Percentiles rank a stretch among this genome's conserved stretches.
These are phyloP conservation scores for Pholiota molesta DNA, from an alignment of 768 basidiomycete genomes.

Conservation along the genomic window DNA sequence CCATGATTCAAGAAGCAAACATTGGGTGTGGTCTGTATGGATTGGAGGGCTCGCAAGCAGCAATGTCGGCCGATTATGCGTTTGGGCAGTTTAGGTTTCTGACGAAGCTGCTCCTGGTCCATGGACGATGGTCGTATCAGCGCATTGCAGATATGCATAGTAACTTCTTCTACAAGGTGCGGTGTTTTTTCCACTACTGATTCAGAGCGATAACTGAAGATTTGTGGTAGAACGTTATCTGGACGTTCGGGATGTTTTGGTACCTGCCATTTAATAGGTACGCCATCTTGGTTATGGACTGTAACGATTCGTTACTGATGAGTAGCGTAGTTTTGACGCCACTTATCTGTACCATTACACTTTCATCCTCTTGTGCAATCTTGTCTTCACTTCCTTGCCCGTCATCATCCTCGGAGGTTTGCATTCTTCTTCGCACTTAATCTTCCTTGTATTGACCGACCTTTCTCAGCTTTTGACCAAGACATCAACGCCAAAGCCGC, in stretches of 20 bases:
- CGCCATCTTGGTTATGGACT: conserved; percentile 25
- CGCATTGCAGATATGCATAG: conserved; percentile 96
- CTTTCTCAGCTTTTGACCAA: conserved; percentile 81
- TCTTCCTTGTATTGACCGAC: neutral
- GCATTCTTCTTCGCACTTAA: conserved; percentile 19
- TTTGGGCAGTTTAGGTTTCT: conserved; percentile 97
- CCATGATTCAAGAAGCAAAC: conserved; percentile 99
- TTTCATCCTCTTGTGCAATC: conserved; percentile 89
- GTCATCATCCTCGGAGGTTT: conserved; percentile 88
- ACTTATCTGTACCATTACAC: conserved; percentile 96
- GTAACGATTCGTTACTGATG: conserved; percentile 15
- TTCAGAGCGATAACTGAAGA: conserved; percentile 10
- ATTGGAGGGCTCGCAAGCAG: conserved; percentile 95
- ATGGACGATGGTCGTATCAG: conserved; percentile 97
- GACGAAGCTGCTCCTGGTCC: conserved; percentile 88
- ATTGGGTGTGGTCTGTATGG: conserved; percentile 94
- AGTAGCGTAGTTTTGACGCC: conserved; percentile 74
- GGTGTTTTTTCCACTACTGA: conserved; percentile 17
- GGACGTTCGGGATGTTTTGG: conserved; percentile 96
- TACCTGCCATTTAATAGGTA: conserved; percentile 87
- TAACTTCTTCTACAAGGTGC: conserved; percentile 98
- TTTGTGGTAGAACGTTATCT: conserved; percentile 74
- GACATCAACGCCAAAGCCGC: conserved; percentile 91
- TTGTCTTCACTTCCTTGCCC: conserved; percentile 92
- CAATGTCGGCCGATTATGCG: conserved; percentile 98